phyloP scores from a whole-genome alignment of 352 stramenopile species.

The Saprolegnia diclina region DNA sequence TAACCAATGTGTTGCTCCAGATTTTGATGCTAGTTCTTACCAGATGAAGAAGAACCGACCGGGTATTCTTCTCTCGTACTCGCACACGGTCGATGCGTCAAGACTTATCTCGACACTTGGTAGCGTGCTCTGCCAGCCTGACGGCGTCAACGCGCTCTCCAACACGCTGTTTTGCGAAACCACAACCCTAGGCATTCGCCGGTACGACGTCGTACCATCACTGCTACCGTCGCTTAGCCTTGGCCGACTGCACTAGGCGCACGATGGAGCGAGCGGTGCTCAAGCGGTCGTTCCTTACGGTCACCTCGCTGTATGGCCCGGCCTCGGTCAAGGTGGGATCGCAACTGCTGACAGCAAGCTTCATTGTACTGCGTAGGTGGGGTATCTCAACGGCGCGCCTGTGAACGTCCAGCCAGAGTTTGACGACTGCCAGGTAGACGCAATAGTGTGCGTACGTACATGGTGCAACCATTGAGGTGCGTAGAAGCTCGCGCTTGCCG shows the following conservation, averaged over 20 bases:
- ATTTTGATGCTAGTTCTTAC: not conserved
- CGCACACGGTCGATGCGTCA: not conserved
- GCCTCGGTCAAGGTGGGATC: constrained; percentile 50
- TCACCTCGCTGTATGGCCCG: constrained; percentile 39
- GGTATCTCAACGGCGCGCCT: constrained; percentile 39
- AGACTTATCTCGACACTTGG: not conserved
- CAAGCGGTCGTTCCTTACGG: constrained; percentile 43
- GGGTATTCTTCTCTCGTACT: constrained; percentile 62
- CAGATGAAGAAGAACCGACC: constrained; percentile 89
- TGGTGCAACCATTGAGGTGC: not conserved
- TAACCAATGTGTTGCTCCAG: not conserved
- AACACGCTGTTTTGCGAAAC: constrained; percentile 74
- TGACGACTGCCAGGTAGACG: constrained; percentile 66
- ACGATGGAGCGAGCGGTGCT: constrained; percentile 53
- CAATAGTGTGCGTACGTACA: not conserved
- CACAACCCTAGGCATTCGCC: constrained; percentile 83
- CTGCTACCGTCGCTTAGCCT: constrained; percentile 16
- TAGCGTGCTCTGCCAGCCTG: constrained; percentile 67
- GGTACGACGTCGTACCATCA: constrained; percentile 39
- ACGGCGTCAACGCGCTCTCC: constrained; percentile 52
- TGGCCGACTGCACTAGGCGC: constrained; percentile 33
- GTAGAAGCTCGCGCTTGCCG: constrained; percentile 14
- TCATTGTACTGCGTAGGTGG: constrained; percentile 24
- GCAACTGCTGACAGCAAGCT: not conserved
- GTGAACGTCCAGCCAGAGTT: constrained; percentile 79